phyloP scores from a whole-genome alignment of 116 monocot species.

The Cymodocea nodosa region DNA sequence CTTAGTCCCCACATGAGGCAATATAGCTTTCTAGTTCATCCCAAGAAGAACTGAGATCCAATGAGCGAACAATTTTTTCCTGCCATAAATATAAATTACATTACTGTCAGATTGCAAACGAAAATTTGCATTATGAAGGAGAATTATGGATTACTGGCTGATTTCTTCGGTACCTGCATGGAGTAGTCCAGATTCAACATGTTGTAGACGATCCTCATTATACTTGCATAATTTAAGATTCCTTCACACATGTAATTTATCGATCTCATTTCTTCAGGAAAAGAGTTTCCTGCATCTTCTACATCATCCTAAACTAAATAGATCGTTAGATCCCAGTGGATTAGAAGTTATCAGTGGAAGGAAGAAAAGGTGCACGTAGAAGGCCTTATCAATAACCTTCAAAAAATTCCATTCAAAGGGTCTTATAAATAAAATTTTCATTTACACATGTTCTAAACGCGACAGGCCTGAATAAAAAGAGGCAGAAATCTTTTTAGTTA shows the following conservation, averaged over 20 bases:
- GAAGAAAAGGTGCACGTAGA: background rate
- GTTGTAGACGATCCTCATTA: conserved; percentile 30
- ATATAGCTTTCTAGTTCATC: conserved; percentile 69
- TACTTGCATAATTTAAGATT: conserved; percentile 15
- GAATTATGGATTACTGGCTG: background rate
- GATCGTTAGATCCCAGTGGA: background rate
- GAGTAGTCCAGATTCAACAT: conserved; percentile 52
- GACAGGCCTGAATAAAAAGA: background rate
- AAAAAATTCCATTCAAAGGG: too few relatives aligned
- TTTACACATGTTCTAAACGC: too few relatives aligned
- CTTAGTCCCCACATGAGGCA: conserved; percentile 72
- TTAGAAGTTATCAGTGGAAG: too few relatives aligned
- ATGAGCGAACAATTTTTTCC: conserved; percentile 45
- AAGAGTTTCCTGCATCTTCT: background rate
- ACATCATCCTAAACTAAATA: conserved; percentile 10
- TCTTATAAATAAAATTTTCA: too few relatives aligned
- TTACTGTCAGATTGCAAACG: background rate
- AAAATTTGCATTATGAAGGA: background rate
- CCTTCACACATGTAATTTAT: conserved; percentile 17
- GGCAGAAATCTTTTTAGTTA: too few relatives aligned
- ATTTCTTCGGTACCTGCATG: conserved; percentile 69
- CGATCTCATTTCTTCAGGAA: conserved; percentile 10
- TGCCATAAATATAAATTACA: conserved; percentile 7
- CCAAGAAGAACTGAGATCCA: conserved; percentile 25
- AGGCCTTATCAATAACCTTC: too few relatives aligned